Conservation (phyloP, 2,329 filamentous ascomycete genomes). For the Exutisphaerella laricina region DNA sequence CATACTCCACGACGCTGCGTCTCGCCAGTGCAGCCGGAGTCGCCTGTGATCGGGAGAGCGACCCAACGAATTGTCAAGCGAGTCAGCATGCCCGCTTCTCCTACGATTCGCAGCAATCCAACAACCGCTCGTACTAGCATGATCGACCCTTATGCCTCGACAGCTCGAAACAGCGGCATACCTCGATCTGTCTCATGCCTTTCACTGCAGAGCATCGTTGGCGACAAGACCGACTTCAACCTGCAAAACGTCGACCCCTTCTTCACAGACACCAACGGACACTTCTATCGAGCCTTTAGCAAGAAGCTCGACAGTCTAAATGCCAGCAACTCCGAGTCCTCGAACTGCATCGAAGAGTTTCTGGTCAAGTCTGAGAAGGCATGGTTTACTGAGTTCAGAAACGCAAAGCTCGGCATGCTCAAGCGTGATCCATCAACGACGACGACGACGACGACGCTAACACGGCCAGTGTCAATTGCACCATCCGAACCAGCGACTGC, state of each 20-base stretch:
- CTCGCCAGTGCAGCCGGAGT: conserved; percentile 1
- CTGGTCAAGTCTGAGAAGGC: conserved; percentile 59
- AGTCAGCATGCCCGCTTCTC: no score
- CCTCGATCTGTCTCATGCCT: conserved; percentile 28
- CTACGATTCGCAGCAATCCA: no score
- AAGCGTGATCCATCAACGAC: conserved; percentile 21
- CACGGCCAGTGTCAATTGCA: conserved; percentile 8
- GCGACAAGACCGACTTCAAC: conserved; percentile 45
- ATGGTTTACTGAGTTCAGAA: conserved; percentile 55
- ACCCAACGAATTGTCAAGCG: neutral
- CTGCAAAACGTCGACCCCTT: conserved; percentile 35
- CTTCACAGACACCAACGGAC: conserved; percentile 58
- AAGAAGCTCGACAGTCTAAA: conserved; percentile 50
- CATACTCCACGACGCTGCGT: conserved; percentile 4
- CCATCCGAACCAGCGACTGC: conserved; percentile 7
- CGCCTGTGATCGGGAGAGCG: neutral
- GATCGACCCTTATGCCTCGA: neutral
- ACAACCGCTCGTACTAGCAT: conserved; percentile 3
- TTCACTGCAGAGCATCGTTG: conserved; percentile 53
- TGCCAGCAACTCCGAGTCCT: conserved; percentile 50
- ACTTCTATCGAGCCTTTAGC: conserved; percentile 54
- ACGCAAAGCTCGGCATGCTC: conserved; percentile 52
- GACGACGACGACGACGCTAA: no score
- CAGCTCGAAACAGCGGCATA: conserved; percentile 1
- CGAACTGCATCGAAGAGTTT: conserved; percentile 57